Conservation (phyloP, 106 monocot species). For the Dendrobium officinale region DNA sequence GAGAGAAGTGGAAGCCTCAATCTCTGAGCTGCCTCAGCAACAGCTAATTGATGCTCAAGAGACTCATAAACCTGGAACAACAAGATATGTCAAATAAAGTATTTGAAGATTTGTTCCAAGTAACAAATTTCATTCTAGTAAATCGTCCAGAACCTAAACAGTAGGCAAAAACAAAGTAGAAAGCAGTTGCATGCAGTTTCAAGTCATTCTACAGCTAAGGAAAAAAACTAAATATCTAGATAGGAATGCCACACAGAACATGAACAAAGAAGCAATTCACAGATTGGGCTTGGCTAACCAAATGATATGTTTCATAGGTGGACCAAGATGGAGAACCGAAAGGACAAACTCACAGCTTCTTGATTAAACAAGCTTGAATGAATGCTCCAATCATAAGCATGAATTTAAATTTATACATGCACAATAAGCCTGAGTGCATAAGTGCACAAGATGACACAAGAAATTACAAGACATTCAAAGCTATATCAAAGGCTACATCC, state of each 20-base stretch:
- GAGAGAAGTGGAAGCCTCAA: conserved; percentile 93
- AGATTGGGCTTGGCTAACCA: not conserved
- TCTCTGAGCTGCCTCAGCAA: conserved; percentile 93
- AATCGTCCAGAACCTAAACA: not conserved
- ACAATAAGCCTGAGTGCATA: not conserved
- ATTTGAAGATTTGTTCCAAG: not conserved
- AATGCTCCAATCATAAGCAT: not conserved
- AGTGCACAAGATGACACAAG: not conserved
- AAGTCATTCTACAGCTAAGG: not conserved
- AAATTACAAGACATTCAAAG: too few relatives aligned
- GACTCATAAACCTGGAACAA: conserved; percentile 67
- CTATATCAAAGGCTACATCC: too few relatives aligned
- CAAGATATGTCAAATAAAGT: conserved; percentile 1
- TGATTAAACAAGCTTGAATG: too few relatives aligned
- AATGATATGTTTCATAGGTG: not conserved
- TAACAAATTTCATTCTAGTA: not conserved
- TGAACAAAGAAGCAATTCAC: not conserved
- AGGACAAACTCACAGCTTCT: too few relatives aligned
- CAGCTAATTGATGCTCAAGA: conserved; percentile 70
- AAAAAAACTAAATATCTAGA: not conserved
- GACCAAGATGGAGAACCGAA: not conserved
- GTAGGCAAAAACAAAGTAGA: not conserved
- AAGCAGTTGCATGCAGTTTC: not conserved
- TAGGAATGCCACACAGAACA: not conserved
- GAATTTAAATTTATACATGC: not conserved